These are phyloP conservation scores for Phlegmacium glaucopus DNA, from an alignment of 768 basidiomycete genomes.

Conservation along the genomic window DNA sequence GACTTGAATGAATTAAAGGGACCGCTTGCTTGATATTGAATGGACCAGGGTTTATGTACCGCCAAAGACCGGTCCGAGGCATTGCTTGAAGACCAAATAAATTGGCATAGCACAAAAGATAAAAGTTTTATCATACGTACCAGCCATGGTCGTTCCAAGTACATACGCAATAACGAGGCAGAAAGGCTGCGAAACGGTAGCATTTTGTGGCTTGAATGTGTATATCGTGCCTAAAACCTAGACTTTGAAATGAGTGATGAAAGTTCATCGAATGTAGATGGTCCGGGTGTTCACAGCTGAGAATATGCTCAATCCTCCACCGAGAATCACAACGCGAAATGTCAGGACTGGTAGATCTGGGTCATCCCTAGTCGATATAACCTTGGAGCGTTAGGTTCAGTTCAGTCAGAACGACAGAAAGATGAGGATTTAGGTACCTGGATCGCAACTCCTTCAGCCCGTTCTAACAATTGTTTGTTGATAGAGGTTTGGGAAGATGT, in stretches of 20 bases:
- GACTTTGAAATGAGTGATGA: neutral
- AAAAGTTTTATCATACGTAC: slow-evolving; percentile 20
- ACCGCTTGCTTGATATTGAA: slow-evolving; percentile 49
- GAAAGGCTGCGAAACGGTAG: slow-evolving; percentile 52
- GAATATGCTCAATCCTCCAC: slow-evolving; percentile 47
- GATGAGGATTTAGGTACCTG: slow-evolving; percentile 22
- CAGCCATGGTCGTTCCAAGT: slow-evolving; percentile 45
- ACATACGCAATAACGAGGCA: slow-evolving; percentile 55
- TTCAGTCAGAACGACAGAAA: neutral
- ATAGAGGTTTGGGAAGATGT: slow-evolving; percentile 9
- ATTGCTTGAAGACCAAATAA: slow-evolving; percentile 19
- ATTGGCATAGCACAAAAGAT: neutral
- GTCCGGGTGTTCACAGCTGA: slow-evolving; percentile 26
- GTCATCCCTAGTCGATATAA: slow-evolving; percentile 48
- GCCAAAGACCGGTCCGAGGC: slow-evolving; percentile 41
- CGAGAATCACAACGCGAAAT: slow-evolving; percentile 46
- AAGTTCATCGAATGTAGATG: neutral
- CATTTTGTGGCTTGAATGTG: slow-evolving; percentile 43
- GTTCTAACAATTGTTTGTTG: slow-evolving; percentile 29
- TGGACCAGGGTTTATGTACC: slow-evolving; percentile 51
- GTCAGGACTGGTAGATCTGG: slow-evolving; percentile 44
- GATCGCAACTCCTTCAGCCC: slow-evolving; percentile 41
- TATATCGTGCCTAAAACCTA: slow-evolving; percentile 36
- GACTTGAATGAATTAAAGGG: neutral
- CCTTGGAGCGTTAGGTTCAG: slow-evolving; percentile 29